phyloP scores from a whole-genome alignment of 495 filamentous ascomycete species.

The Trichoderma orchidacearum region DNA sequence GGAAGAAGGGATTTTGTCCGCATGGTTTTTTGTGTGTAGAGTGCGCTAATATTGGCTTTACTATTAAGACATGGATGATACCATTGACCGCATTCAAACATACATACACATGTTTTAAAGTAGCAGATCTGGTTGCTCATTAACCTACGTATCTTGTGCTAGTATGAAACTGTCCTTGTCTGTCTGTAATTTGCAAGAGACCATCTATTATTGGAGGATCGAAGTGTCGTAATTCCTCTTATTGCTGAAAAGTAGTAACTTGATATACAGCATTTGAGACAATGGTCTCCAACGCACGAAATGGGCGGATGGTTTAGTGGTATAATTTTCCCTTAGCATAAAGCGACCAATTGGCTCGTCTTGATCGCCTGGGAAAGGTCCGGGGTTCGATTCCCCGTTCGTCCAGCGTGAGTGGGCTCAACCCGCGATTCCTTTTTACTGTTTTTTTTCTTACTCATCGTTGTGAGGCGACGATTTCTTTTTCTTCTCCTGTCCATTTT shows the following conservation, averaged over 20 bases:
- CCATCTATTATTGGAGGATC: no score
- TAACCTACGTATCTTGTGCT: not conserved
- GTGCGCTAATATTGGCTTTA: slow-evolving; percentile 1
- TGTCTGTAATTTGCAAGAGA: not conserved
- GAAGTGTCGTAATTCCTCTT: no score
- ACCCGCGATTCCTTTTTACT: not conserved
- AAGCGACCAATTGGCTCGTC: not conserved
- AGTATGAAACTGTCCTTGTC: not conserved
- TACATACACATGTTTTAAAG: not conserved
- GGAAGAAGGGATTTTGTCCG: not conserved
- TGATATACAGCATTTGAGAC: not conserved
- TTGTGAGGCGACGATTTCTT: not conserved
- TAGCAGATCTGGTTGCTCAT: not conserved
- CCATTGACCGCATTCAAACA: slow-evolving; percentile 2
- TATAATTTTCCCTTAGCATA: slow-evolving; percentile 1
- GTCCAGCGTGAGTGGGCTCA: no score
- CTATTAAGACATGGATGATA: slow-evolving; percentile 6
- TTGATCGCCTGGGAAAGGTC: slow-evolving; percentile 13
- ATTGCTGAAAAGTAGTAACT: not conserved
- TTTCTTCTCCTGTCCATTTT: not conserved
- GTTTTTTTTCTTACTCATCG: not conserved
- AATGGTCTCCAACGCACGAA: not conserved
- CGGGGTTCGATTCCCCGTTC: slow-evolving; percentile 21
- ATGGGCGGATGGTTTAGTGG: slow-evolving; percentile 1
- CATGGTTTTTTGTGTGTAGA: not conserved